phyloP scores from a whole-genome alignment of 495 filamentous ascomycete genomes.

The Penicillium verhagenii region DNA sequence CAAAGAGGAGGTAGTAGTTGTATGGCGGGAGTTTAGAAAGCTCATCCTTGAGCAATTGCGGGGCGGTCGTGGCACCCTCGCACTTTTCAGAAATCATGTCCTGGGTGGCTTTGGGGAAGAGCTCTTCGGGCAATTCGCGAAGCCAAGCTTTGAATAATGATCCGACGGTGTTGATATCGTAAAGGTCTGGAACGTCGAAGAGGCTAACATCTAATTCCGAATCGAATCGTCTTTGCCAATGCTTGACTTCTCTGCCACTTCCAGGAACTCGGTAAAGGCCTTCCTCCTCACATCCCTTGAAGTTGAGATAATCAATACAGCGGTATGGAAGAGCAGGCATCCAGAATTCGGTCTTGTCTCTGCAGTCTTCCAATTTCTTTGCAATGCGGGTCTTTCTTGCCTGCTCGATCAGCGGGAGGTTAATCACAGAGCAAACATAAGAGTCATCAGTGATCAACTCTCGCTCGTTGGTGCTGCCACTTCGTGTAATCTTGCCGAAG shows the following conservation, averaged over 20 bases:
- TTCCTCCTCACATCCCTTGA: constrained; percentile 85
- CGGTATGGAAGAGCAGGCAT: constrained; percentile 92
- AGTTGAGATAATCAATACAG: constrained; percentile 91
- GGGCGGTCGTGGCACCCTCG: constrained; percentile 69
- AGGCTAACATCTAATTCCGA: constrained; percentile 84
- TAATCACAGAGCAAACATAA: constrained; percentile 76
- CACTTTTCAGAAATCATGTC: constrained; percentile 71
- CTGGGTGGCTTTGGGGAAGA: constrained; percentile 79
- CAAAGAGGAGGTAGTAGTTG: constrained; percentile 94
- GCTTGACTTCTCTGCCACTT: constrained; percentile 76
- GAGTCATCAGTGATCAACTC: constrained; percentile 71
- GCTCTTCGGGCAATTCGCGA: constrained; percentile 86
- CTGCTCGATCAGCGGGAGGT: constrained; percentile 77
- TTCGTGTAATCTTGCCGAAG: constrained; percentile 71
- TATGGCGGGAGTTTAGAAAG: constrained; percentile 86
- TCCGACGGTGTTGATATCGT: constrained; percentile 91
- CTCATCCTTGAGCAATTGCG: constrained; percentile 81
- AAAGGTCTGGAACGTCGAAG: constrained; percentile 76
- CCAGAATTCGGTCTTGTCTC: constrained; percentile 95
- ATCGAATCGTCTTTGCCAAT: constrained; percentile 86
- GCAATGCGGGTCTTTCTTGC: constrained; percentile 84
- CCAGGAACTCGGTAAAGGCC: constrained; percentile 87
- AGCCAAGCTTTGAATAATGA: constrained; percentile 93
- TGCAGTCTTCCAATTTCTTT: constrained; percentile 74
- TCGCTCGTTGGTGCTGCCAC: constrained; percentile 66